A percentile compares a stretch with the other conserved stretches of the same genome.
phyloP scores from a whole-genome alignment of 208 protist species.

The Porcisia hertigi region DNA sequence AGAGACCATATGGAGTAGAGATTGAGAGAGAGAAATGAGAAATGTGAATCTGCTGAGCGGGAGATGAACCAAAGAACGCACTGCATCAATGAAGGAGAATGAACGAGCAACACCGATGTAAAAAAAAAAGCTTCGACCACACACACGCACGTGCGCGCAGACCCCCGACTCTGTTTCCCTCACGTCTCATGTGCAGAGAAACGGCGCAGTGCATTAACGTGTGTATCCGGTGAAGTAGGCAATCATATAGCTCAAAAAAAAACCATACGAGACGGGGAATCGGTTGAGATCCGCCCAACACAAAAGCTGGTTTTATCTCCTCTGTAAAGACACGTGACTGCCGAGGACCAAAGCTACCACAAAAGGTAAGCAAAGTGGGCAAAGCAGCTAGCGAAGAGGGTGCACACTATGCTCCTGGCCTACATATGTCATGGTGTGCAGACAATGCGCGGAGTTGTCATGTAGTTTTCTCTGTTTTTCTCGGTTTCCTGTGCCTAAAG shows the following conservation, averaged over 20 bases:
- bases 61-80: neutral
- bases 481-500: neutral
- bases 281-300: neutral
- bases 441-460: neutral
- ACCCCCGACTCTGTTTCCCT: neutral
- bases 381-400: neutral
- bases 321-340: neutral
- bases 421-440: neutral
- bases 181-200: neutral
- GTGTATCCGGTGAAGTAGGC: neutral
- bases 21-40: neutral
- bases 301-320: neutral
- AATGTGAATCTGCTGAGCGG: neutral
- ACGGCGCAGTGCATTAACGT: too few species aligned
- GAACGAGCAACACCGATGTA: neutral
- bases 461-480: neutral
- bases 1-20: neutral
- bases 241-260: neutral
- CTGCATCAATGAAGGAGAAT: neutral
- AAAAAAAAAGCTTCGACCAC: neutral
- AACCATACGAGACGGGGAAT: neutral
- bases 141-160: neutral
- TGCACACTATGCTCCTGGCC: neutral
- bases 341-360: neutral
- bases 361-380: neutral